A percentile compares a stretch with the other conserved stretches of the same genome.
phyloP scores from a whole-genome alignment of 805 yeast species.

The Candida loeiensis region DNA sequence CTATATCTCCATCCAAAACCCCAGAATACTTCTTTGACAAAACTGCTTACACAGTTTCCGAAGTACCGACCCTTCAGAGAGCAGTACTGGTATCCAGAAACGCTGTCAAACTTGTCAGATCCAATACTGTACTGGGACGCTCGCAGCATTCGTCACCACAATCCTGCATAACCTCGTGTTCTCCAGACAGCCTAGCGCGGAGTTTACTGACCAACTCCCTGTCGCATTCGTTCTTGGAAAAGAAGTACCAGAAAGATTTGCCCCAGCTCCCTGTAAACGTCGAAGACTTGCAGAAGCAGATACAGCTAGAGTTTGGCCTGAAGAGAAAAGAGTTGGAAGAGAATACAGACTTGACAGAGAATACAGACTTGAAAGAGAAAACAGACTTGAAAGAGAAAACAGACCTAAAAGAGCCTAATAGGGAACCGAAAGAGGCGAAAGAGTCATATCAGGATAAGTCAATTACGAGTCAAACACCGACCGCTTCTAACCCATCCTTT shows the following conservation, averaged over 20 bases:
- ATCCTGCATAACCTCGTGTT: not conserved
- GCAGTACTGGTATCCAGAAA: not conserved
- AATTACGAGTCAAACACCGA: no score
- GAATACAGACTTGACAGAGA: not conserved
- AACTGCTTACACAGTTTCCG: not conserved
- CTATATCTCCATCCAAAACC: no score
- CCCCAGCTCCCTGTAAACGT: not conserved
- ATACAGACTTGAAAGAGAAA: not conserved
- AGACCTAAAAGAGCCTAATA: no score
- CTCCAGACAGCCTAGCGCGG: not conserved
- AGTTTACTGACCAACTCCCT: conserved; percentile 1
- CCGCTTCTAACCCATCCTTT: no score
- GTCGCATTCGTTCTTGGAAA: not conserved
- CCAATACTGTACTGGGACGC: not conserved
- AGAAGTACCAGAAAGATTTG: not conserved
- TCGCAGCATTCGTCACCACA: not conserved
- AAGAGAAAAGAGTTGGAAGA: not conserved
- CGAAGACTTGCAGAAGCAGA: not conserved
- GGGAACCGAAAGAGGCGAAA: no score
- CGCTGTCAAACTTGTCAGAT: not conserved
- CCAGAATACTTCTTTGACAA: not conserved
- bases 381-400: not conserved
- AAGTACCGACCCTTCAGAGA: not conserved
- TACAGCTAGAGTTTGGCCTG: no score
- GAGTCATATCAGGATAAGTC: no score